A percentile compares a stretch with the other conserved stretches of the same genome.
Evolutionary conservation across 345 rosid genomes (phyloP).

Genomic region (Eucalyptus erythrocorys): DNA sequence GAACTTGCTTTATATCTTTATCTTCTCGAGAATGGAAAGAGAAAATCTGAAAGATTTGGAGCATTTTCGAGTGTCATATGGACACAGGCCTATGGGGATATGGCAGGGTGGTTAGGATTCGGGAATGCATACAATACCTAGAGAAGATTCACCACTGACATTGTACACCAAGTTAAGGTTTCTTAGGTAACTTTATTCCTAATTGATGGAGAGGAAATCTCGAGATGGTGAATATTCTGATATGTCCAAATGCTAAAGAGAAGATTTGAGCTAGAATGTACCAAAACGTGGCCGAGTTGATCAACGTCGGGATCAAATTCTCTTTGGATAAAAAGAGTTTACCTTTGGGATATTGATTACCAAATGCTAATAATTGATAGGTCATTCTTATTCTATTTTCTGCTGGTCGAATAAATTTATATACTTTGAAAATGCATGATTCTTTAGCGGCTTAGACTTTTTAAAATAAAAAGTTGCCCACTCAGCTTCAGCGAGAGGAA

Average conservation of each 20-base stretch:
- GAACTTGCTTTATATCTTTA: background rate
- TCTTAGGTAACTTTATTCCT: background rate
- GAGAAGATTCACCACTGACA: background rate
- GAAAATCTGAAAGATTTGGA: background rate
- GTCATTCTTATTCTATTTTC: background rate
- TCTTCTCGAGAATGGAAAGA: background rate
- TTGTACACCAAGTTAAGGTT: background rate
- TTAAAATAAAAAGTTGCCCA: background rate
- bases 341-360: background rate
- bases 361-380: background rate
- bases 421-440: background rate
- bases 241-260: background rate
- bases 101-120: background rate
- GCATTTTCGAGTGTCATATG: background rate
- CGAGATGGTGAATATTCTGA: background rate
- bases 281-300: background rate
- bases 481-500: background rate
- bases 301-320: background rate
- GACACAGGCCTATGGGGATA: background rate
- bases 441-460: background rate
- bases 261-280: background rate
- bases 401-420: background rate
- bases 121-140: background rate
- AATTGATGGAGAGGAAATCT: background rate
- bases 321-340: background rate